Evolutionary conservation across 768 basidiomycete genomes (phyloP), one percentile per base, ranked within the genome.

Genomic region (Kwoniella dejecticola): DNA sequence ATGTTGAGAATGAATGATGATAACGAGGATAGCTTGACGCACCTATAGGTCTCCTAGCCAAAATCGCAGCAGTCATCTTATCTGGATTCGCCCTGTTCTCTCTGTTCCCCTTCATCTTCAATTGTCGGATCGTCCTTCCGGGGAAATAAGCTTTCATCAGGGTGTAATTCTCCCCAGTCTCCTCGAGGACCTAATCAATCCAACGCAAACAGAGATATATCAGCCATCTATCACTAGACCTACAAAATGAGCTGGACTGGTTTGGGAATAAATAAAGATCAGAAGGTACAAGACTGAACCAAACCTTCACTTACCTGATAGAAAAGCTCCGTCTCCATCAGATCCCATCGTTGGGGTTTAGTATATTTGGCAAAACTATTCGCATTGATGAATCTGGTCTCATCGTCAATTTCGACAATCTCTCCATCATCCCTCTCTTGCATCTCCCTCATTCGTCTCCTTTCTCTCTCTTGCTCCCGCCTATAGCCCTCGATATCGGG

Each of bases 251-350:
- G n/a, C n/a, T n/a, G 36, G 36, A 38, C 17, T 8, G 36, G 36
- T 38, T 33, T 11, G 6, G 42, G 19, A 44, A 44, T 47, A 47
- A 44, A 21, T 6, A 8, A 21, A 44, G 41, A 36, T 44, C 36
- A 38, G 23, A 27, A 42, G 17, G 38, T 42, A 7, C 17, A 23
- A 24, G 13, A 42, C n/a, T 7, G 11, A 15, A 21, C 24, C n/a
- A 26, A 46, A n/a, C 1, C 24, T 27, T n/a, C 3, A 64, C 74
- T 47, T 52, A 73, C 74, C 44, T 58, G 42, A 44, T 70, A 76
- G 52, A 76, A 73, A 24, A 72, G 50, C 47, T 73, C 74, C 11
- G 74, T 76, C 13, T 76, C 74, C 12, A 57, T 52, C 17, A 30
- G 23, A 7, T 55, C 57, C 74, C 74, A 76, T 36, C 58, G 30